Conservation (phyloP, 2,329 filamentous ascomycete species). For the Coniochaeta sp. region DNA sequence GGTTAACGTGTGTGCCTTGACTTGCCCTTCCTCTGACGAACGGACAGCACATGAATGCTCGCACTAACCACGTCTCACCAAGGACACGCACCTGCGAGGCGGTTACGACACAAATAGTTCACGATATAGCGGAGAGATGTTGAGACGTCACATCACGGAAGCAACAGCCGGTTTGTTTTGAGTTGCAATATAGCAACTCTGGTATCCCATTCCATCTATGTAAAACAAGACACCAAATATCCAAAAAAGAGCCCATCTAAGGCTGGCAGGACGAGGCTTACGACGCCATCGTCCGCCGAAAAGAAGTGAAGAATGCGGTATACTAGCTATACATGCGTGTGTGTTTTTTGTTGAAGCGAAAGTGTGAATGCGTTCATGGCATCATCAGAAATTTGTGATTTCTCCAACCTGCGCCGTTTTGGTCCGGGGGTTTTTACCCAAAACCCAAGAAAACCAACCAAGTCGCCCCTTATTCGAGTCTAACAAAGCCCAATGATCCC, state of each 20-base stretch:
- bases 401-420: conserved; percentile 1
- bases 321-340: not conserved
- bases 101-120: too few relatives aligned
- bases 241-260: not conserved
- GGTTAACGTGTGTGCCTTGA: too few relatives aligned
- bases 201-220: not conserved
- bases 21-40: too few relatives aligned
- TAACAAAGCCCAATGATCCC: not conserved
- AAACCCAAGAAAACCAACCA: not conserved
- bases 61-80: too few relatives aligned
- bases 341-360: too few relatives aligned
- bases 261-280: not conserved
- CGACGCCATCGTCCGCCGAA: not conserved
- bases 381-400: not conserved
- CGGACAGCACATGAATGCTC: too few relatives aligned
- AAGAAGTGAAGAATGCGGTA: not conserved
- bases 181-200: not conserved
- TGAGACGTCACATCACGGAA: not conserved
- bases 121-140: not conserved
- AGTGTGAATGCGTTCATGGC: not conserved
- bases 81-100: too few relatives aligned
- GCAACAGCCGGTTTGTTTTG: not conserved
- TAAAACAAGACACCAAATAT: not conserved
- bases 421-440: not conserved
- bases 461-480: not conserved